These are phyloP conservation scores for Phialocephala sp. DNA, from an alignment of 2,329 filamentous ascomycete genomes.

Conservation along the genomic window DNA sequence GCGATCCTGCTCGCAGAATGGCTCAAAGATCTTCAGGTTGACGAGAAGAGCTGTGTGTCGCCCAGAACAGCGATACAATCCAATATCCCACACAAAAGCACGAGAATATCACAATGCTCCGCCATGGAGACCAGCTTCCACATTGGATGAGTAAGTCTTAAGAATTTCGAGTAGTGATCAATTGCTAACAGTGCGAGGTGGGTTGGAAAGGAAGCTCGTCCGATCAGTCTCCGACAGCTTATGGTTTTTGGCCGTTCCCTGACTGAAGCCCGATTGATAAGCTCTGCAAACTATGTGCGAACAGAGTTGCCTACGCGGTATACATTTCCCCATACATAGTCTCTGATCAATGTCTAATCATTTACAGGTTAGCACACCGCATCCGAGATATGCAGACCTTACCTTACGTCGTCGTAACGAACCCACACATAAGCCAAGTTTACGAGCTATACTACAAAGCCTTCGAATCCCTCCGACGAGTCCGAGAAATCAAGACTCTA, in stretches of 20 bases:
- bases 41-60: conserved; percentile 32
- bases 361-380: conserved; percentile 80
- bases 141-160: conserved; percentile 65
- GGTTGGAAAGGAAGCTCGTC: conserved; percentile 89
- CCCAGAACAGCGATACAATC: conserved; percentile 13
- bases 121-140: conserved; percentile 67
- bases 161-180: not conserved
- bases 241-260: conserved; percentile 96
- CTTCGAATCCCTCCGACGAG: conserved; percentile 87
- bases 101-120: conserved; percentile 38
- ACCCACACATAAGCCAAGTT: conserved; percentile 89
- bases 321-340: conserved; percentile 26
- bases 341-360: conserved; percentile 7
- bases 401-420: conserved; percentile 95
- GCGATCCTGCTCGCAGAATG: conserved; percentile 43
- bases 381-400: conserved; percentile 97
- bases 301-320: conserved; percentile 89
- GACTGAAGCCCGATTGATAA: conserved; percentile 86
- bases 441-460: conserved; percentile 97
- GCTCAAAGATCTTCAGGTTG: conserved; percentile 40
- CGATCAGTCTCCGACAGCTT: conserved; percentile 94
- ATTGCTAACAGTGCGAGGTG: conserved; percentile 62
- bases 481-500: conserved; percentile 81
- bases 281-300: conserved; percentile 96
- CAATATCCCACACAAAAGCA: conserved; percentile 13